A percentile compares a stretch with the other conserved stretches of the same genome.
These are phyloP conservation scores for Debaryomycetaceae sp. DNA, from an alignment of 1,139 yeast species.

Conservation along the genomic window DNA sequence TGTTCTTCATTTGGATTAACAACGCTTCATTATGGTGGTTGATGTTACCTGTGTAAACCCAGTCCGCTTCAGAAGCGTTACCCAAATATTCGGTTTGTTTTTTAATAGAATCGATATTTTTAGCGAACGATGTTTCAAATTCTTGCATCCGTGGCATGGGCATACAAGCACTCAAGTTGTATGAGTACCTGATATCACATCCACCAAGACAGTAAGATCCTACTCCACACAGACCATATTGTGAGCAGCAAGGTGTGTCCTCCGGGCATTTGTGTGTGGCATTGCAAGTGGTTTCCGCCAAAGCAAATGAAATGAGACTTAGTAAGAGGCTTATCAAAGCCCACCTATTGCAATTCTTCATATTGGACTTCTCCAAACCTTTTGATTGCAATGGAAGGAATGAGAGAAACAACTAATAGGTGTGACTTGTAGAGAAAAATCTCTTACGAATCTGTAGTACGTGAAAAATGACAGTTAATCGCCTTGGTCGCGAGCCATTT, in stretches of 20 bases:
- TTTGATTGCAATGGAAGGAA: too few species aligned
- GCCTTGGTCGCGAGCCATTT: background rate
- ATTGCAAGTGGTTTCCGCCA: constrained; percentile 41
- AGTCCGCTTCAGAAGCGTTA: constrained; percentile 61
- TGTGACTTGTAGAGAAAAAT: too few species aligned
- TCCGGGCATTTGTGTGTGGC: constrained; percentile 60
- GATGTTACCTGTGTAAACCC: constrained; percentile 73
- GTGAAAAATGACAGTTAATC: too few species aligned
- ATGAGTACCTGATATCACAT: constrained; percentile 70
- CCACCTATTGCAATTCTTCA: background rate
- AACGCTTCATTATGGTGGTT: constrained; percentile 54
- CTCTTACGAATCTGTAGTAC: too few species aligned
- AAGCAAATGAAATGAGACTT: constrained; percentile 3
- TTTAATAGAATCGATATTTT: constrained; percentile 24
- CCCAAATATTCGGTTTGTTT: constrained; percentile 58
- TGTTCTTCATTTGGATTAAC: constrained; percentile 72
- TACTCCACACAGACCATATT: constrained; percentile 80
- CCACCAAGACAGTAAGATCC: constrained; percentile 82
- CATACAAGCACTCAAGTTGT: constrained; percentile 60
- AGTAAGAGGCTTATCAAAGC: background rate
- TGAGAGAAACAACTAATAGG: too few species aligned
- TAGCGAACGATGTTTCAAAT: constrained; percentile 35
- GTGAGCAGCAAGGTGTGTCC: constrained; percentile 75
- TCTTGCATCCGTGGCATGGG: constrained; percentile 51
- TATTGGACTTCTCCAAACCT: too few species aligned